phyloP scores from a whole-genome alignment of 768 basidiomycete species.

The Suillus lakei region DNA sequence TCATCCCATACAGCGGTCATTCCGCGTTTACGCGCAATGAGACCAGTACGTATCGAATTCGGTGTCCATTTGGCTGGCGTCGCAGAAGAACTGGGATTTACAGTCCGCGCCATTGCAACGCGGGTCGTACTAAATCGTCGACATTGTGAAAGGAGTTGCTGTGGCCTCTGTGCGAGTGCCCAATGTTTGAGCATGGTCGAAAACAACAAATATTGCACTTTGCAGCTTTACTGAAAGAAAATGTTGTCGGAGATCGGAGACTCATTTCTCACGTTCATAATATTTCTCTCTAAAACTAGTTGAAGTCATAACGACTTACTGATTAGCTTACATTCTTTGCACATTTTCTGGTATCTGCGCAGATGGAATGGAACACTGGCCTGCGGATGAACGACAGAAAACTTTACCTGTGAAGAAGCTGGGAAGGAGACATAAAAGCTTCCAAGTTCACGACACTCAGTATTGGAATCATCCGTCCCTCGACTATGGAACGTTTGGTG shows the following conservation, averaged over 20 bases:
- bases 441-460: conserved; percentile 30
- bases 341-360: conserved; percentile 20
- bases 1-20: conserved; percentile 95
- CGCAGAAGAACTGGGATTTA: conserved; percentile 20
- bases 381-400: conserved; percentile 50
- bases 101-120: conserved; percentile 33
- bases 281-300: too few relatives aligned
- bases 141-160: conserved; percentile 34
- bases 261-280: conserved; percentile 12
- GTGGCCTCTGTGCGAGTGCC: conserved; percentile 46
- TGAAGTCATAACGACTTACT: too few relatives aligned
- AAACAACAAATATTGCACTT: conserved; percentile 19
- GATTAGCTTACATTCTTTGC: not conserved
- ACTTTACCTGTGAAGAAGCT: conserved; percentile 13
- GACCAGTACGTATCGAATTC: conserved; percentile 83
- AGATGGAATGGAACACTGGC: conserved; percentile 84
- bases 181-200: conserved; percentile 57
- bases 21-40: conserved; percentile 94
- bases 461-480: conserved; percentile 55
- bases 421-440: conserved; percentile 37
- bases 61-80: conserved; percentile 76
- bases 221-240: conserved; percentile 9
- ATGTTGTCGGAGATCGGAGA: conserved; percentile 7
- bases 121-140: conserved; percentile 52
- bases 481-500: conserved; percentile 58